A percentile compares a stretch with the other conserved stretches of the same genome.
Conservation (phyloP, 192 early-diverging fungal species). For the Piromyces finnis region DNA sequence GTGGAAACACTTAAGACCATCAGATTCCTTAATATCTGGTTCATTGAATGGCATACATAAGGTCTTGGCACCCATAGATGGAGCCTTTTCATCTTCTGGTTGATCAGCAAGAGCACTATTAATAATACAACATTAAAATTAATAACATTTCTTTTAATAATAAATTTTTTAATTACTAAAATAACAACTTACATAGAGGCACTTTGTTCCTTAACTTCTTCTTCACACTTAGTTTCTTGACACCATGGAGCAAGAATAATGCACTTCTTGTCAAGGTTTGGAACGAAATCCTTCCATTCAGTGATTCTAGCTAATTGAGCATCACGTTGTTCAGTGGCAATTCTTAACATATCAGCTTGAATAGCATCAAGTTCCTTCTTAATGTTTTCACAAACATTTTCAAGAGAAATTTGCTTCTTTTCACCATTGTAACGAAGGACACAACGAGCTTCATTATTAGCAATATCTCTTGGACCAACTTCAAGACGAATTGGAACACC, state of each 20-base stretch:
- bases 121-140: not conserved
- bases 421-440: slow-evolving; percentile 69
- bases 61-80: slow-evolving; percentile 99
- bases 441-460: slow-evolving; percentile 52
- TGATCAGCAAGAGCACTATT: slow-evolving; percentile 34
- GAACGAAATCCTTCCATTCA: slow-evolving; percentile 87
- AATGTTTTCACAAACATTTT: slow-evolving; percentile 34
- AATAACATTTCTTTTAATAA: too few species aligned
- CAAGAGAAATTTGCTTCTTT: slow-evolving; percentile 38
- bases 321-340: slow-evolving; percentile 63
- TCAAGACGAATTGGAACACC: slow-evolving; percentile 94
- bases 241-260: slow-evolving; percentile 90
- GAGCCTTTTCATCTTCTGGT: slow-evolving; percentile 85
- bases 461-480: slow-evolving; percentile 88
- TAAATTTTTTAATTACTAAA: too few species aligned
- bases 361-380: slow-evolving; percentile 48
- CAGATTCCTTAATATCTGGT: slow-evolving; percentile 64
- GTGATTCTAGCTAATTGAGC: slow-evolving; percentile 55
- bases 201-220: slow-evolving; percentile 86
- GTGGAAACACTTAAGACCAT: slow-evolving; percentile 65
- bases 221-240: slow-evolving; percentile 76
- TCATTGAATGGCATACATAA: slow-evolving; percentile 93
- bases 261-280: slow-evolving; percentile 72
- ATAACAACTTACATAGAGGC: slow-evolving; percentile 45
- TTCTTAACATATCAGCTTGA: slow-evolving; percentile 77